Percentiles rank a stretch among this genome's conserved stretches.
Evolutionary conservation across 2,329 filamentous ascomycete genomes (phyloP).

Genomic region (Fusarium sp.): DNA sequence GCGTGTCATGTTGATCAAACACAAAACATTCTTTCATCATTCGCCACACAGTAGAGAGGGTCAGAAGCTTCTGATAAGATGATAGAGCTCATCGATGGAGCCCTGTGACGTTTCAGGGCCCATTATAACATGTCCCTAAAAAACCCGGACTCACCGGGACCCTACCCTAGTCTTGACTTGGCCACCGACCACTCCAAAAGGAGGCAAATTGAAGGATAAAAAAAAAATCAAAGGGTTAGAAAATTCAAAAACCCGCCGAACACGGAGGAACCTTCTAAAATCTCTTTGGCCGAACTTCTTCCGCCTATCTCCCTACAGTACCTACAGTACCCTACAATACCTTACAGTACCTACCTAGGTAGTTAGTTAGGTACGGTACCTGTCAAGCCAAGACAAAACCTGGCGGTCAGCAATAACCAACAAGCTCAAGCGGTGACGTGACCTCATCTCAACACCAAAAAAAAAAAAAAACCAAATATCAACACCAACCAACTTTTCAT

Average conservation of each 20-base stretch:
- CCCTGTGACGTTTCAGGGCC: conserved; percentile 22
- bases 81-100: conserved; percentile 24
- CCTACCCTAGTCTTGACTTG: conserved; percentile 16
- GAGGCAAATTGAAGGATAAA: background rate
- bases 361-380: too few relatives aligned
- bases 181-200: conserved; percentile 4
- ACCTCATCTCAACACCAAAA: conserved; percentile 8
- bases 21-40: conserved; percentile 22
- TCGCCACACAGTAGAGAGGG: conserved; percentile 18
- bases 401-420: conserved; percentile 25
- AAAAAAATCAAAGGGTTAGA: background rate
- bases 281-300: conserved; percentile 32
- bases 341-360: too few relatives aligned
- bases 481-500: conserved; percentile 19
- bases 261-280: conserved; percentile 27
- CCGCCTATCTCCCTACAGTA: conserved; percentile 1
- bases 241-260: conserved; percentile 18
- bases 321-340: too few relatives aligned
- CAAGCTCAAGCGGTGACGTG: conserved; percentile 25
- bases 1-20: conserved; percentile 8
- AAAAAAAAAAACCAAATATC: background rate
- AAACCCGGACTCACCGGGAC: background rate
- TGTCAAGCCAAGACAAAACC: conserved; percentile 30
- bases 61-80: conserved; percentile 17
- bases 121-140: conserved; percentile 5